Base-by-base conservation (phyloP, 2,329 filamentous ascomycete genomes). In the Chalara sp. region DNA sequence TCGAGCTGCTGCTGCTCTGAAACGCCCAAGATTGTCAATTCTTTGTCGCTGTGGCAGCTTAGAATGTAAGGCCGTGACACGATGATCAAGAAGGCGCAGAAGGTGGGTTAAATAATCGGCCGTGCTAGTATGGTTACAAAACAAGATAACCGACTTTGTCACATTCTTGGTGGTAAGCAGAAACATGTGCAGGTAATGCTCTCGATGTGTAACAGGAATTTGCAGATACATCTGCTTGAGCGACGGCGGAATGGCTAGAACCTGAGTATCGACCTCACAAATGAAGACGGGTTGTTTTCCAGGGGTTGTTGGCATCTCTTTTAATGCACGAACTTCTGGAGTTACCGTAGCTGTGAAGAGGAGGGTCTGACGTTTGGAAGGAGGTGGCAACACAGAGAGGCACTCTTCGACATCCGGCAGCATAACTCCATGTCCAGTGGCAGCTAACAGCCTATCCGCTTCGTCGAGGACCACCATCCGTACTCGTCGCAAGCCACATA, bases 301-400 rank as follows among this genome's bases (percentile, higher is more conserved):
- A 1, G 81, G 76, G 42, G 82, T 76, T 39, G 80, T 75, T 6
- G 89, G 84, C 72, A 88, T 80, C 52, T 86, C 80, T 68, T 95
- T 93, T 53, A 97, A 72, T 2, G 89, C 88, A 46, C 89, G 82
- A 4, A 99, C 90, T 72, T 97, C 92, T 3, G 89, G 83, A 0
- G 93, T 97, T 42, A 99, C 84, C 1, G 93, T 99, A 12, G 93
- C 93, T 6, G 93, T 99, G 72, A 99, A 99, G 3, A 99, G 80
- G 12, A 95, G 80, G 0, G 92, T 99, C 68, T 99, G 91, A n/a
- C 93, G 81, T 63, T 89, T 76, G 1, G 78, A 71, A 5, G 89
- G 80, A 0, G 87, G 83, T 0, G 93, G 93, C 0, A 99, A 77
- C 2, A 85, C 84, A 2, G 82, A 84, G 4, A 99, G 76, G 63